Evolutionary conservation across 2,329 filamentous ascomycete genomes (phyloP), one percentile per base, ranked within the genome.

Genomic region (Dactylellina haptotyla): DNA sequence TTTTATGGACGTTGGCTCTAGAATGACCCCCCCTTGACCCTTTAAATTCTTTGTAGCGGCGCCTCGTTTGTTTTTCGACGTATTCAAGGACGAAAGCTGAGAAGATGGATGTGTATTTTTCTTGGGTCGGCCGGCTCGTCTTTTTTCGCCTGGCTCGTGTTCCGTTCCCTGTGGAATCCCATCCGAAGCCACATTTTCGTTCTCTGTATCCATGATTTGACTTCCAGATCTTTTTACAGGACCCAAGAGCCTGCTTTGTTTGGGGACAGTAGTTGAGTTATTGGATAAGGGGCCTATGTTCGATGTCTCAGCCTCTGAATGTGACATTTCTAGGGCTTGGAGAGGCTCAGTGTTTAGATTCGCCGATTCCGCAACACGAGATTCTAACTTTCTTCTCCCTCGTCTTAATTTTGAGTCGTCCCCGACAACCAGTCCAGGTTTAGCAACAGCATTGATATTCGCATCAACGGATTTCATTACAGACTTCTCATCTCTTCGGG

Each of bases 51-150:
- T n/a, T n/a, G n/a, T n/a, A n/a, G n/a, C n/a, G n/a, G n/a, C n/a
- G n/a, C n/a, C n/a, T n/a, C n/a, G n/a, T 72, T 14, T 59, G 67
- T 46, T 72, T 72, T 8, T 59, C 41, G 1, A 62, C 75, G 75
- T 69, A 23, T 64, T 51, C 75, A 10, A 20, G 16, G 18, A 20
- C 16, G 4, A 46, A 9, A 23, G 18, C 18, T 18, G 18, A n/a
- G n/a, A n/a, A n/a, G n/a, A n/a, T n/a, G n/a, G n/a, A n/a, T n/a
- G n/a, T 46, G 18, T 18, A 23, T 3, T 37, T 34, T 63, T 71
- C 32, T 64, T 71, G 14, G 66, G 66, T 58, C 73, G 41, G 67
- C 76, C 53, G 30, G 50, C 43, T 67, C 45, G 50, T 70, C 72
- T 16, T 66, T 58, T 56, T 65, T 63, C 26, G 34, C 30, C 30